Conservation (phyloP, 78 protist genomes). For the Corallochytrium limacisporum region DNA sequence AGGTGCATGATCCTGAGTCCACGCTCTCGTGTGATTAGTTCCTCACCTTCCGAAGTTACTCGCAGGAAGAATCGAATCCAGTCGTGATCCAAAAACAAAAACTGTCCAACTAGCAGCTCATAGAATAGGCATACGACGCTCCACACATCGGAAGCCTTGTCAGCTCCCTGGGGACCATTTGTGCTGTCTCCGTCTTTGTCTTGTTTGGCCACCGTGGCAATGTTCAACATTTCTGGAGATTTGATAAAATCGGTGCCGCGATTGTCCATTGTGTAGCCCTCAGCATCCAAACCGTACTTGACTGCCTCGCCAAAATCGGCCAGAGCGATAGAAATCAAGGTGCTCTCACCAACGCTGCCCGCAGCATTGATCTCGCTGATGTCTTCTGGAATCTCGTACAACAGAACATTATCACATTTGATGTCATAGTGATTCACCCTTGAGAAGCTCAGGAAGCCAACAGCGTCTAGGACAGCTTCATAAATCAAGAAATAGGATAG, state of each 20-base stretch:
- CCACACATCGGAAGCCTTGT: slow-evolving; percentile 73
- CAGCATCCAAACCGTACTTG: slow-evolving; percentile 43
- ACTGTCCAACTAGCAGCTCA: slow-evolving; percentile 76
- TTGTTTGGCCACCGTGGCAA: slow-evolving; percentile 36
- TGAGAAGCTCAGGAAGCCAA: slow-evolving; percentile 22
- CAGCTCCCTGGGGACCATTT: too few relatives aligned
- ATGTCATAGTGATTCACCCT: slow-evolving; percentile 75
- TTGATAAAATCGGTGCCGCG: slow-evolving; percentile 84
- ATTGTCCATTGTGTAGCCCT: slow-evolving; percentile 51
- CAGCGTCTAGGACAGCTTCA: slow-evolving; percentile 19
- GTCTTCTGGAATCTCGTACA: slow-evolving; percentile 44
- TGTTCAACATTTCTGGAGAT: slow-evolving; percentile 79
- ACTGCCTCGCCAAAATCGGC: slow-evolving; percentile 83
- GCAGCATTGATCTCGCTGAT: too few relatives aligned
- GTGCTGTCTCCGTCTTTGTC: too few relatives aligned
- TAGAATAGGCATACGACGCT: slow-evolving; percentile 68
- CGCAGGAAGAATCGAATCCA: slow-evolving; percentile 67
- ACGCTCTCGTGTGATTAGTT: too few relatives aligned
- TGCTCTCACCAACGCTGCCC: too few relatives aligned
- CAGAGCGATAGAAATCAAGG: too few relatives aligned
- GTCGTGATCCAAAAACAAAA: slow-evolving; percentile 68
- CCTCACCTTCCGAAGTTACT: too few relatives aligned
- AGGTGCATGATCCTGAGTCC: too few relatives aligned
- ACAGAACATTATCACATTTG: slow-evolving; percentile 65
- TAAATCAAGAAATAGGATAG: slow-evolving; percentile 37